Evolutionary conservation across 2,329 filamentous ascomycete genomes (phyloP), one percentile per base, ranked within the genome.

Genomic region (Arthrobotrys megalospora): DNA sequence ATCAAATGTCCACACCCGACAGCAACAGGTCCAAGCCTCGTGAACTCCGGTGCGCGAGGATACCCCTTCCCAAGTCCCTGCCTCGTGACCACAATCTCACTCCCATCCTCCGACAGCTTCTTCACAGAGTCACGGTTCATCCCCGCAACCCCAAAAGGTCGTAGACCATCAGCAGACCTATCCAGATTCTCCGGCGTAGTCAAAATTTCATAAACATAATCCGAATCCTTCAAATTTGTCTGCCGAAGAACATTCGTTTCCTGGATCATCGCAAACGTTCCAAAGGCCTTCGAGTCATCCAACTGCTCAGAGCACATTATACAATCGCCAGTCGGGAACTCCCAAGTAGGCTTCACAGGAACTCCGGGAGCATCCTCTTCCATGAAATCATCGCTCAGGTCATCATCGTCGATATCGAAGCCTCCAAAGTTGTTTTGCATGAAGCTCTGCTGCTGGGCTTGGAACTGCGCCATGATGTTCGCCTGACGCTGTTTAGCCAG

Each of bases 271-370:
- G 93, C 93, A 85, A 99, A 98, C 0, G 95, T 97, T 76, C 96
- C 96, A 83, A 96, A 98, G 0, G 98, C 88, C 47, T 91, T 90
- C 11, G 91, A 91, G 80, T 98, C 95, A 81, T 95, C 94, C 1
- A 93, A 96, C 81, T 97, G 94, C 85, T 99, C 96, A 84, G 98
- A 96, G 82, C 96, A 99, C 14, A 98, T 86, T 68, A 99, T 97
- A 84, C 96, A 99, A 24, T 94, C 97, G 14, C 94, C 96, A 24
- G 90, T 89, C 0, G 96, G 96, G 83, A 96, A 99, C 83, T 94
- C 96, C 90, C 94, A 97, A 52, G 89, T 88, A 81, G 92, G 93
- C 83, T 90, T 91, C 81, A 93, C 90, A 10, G 88, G 86, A 7
- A 88, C 86, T 14, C 86, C 85, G 16, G 85, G 83, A 48, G 85